Evolutionary conservation across 1,284 basidiomycete genomes (phyloP).

Genomic region (Fomitopsis pinicola): DNA sequence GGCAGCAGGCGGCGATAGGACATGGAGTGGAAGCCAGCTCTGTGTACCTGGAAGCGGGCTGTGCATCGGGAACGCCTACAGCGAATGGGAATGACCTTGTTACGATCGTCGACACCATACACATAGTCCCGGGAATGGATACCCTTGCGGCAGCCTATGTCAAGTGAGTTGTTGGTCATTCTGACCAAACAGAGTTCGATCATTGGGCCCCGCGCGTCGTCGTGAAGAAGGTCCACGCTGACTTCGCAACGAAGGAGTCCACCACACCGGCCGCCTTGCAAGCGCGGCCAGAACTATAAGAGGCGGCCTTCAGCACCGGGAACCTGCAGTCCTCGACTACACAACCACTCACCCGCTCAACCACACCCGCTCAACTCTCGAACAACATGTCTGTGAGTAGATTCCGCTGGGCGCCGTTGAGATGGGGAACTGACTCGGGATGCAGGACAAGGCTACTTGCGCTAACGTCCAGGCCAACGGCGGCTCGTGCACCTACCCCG

Average conservation of each 20-base stretch:
- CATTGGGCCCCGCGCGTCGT: background rate
- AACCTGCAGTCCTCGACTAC: background rate
- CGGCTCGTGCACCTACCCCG: background rate
- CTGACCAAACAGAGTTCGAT: background rate
- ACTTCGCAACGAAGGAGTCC: background rate
- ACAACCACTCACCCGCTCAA: background rate
- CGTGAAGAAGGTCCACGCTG: no score
- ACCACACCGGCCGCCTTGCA: background rate
- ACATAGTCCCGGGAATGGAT: background rate
- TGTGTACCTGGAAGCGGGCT: background rate
- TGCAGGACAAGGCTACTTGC: slow-evolving; percentile 1
- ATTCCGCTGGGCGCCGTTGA: no score
- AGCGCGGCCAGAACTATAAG: background rate
- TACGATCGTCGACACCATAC: background rate
- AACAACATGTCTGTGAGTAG: background rate
- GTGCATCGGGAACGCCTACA: background rate
- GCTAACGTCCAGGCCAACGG: slow-evolving; percentile 1
- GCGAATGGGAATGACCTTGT: background rate
- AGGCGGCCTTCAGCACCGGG: background rate
- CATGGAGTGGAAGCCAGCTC: background rate
- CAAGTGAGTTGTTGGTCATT: background rate
- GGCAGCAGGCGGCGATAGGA: background rate
- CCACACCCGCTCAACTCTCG: background rate
- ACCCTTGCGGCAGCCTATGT: background rate
- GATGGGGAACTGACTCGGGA: background rate